Evolutionary conservation across 2,329 filamentous ascomycete genomes (phyloP).

Genomic region (Colletotrichum spinosum): DNA sequence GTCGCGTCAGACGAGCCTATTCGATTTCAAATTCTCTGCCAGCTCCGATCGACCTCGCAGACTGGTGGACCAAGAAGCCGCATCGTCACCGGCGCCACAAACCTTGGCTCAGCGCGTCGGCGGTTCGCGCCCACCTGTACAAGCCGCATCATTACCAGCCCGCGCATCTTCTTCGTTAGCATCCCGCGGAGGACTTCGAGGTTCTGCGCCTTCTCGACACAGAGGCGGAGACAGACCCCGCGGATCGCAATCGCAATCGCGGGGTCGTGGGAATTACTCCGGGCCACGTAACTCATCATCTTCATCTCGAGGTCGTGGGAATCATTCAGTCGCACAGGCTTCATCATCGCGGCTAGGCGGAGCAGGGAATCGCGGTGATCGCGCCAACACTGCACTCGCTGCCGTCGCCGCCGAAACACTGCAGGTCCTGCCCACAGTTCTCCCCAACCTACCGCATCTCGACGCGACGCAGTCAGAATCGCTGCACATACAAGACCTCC

Average conservation of each 20-base stretch:
- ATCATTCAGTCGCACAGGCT: not conserved
- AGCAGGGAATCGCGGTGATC: constrained; percentile 1
- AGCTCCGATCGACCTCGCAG: constrained; percentile 3
- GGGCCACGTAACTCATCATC: not conserved
- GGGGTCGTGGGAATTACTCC: too few relatives aligned
- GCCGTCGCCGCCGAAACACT: constrained; percentile 59
- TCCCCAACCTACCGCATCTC: constrained; percentile 55
- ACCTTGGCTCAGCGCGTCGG: not conserved
- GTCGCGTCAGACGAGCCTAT: constrained; percentile 19
- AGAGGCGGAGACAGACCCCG: too few relatives aligned
- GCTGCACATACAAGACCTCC: constrained; percentile 50
- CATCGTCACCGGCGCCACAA: constrained; percentile 12
- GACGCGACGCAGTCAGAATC: constrained; percentile 50
- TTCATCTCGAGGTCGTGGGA: not conserved
- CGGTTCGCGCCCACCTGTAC: too few relatives aligned
- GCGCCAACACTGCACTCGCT: constrained; percentile 20
- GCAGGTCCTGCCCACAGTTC: constrained; percentile 57
- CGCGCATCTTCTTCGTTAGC: too few relatives aligned
- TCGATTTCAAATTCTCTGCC: constrained; percentile 10
- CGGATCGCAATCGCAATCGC: too few relatives aligned
- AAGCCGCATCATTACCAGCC: too few relatives aligned
- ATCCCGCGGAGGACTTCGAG: too few relatives aligned
- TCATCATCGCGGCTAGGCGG: not conserved
- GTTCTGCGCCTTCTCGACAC: too few relatives aligned
- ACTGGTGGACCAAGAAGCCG: constrained; percentile 24